These are phyloP conservation scores for Diospyros lotus DNA, from an alignment of 148 eudicot species.

Conservation along the genomic window DNA sequence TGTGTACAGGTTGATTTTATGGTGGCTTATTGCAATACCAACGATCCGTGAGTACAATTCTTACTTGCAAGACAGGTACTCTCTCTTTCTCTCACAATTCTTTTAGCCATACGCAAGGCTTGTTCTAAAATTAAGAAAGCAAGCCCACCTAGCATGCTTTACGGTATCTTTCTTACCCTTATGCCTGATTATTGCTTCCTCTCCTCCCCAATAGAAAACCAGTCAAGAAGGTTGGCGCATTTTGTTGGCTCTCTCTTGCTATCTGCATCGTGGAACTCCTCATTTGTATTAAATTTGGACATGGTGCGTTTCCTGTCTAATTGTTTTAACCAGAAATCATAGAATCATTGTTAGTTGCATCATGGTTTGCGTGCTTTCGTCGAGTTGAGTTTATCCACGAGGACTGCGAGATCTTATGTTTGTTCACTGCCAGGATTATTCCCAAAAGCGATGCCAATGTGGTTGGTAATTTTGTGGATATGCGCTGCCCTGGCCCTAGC, in stretches of 20 bases:
- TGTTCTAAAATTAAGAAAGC: neutral
- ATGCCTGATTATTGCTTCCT: too few species aligned
- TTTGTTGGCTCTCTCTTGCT: conserved; percentile 94
- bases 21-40: conserved; percentile 99
- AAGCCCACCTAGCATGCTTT: neutral
- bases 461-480: conserved; percentile 81
- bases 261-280: conserved; percentile 92
- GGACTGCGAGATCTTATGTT: neutral
- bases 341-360: neutral
- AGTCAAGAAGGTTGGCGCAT: conserved; percentile 84
- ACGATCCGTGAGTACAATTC: conserved; percentile 96
- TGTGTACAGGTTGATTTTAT: conserved; percentile 74
- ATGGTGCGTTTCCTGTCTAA: conserved; percentile 45
- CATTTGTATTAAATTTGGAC: conserved; percentile 93
- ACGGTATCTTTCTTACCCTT: too few species aligned
- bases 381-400: neutral
- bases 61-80: conserved; percentile 86
- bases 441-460: conserved; percentile 71
- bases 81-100: neutral
- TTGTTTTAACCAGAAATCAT: neutral
- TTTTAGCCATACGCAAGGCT: neutral
- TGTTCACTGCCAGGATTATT: conserved; percentile 54
- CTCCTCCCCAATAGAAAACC: conserved; percentile 44
- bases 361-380: neutral
- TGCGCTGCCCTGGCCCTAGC: conserved; percentile 36